Evolutionary conservation across 73 alveolate genomes (phyloP), one percentile per base, ranked within the genome.

Genomic region (Paramecium primaurelia): DNA sequence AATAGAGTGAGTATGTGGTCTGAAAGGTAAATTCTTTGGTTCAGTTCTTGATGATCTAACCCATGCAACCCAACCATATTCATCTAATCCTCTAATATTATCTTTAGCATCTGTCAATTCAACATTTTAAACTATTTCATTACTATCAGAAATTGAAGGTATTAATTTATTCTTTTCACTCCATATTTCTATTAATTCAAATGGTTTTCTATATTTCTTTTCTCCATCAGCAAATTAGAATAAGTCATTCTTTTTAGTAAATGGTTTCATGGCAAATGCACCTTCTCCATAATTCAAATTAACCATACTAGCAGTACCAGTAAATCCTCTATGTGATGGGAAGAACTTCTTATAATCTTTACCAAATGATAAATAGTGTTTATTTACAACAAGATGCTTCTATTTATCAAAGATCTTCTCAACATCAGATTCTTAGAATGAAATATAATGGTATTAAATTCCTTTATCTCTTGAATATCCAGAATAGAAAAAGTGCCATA

Each of bases 21-120:
- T 42, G 6, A 26, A 20, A 45, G 75, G 44, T 36, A 80, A 80
- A 18, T 42, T 47, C 71, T 45, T 28, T 49, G 91, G 91, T 25
- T 28, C 73, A 9, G 91, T 25, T 49, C 91, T 80, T 6, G 58
- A 44, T 64, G 75, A 80, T 80, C 91, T 80, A 10, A 36, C 45
- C 91, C 91, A 80, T 12, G 58, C 44, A 7, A 64, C 58, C 91
- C 91, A 80, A 25, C 91, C 75, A 47, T 80, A 80, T 80, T 80
- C 91, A 14, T 80, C 77, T 42, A 80, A 44, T 25, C 91, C 91
- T 80, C 47, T 80, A 9, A 80, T 80, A 40, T 47, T 47, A 14
- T 34, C 51, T 51, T 80, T 80, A 3, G 60, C 36, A 22, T 80
- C 77, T 49, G 49, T 73, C 16, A 80, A 25, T 80, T 80, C 42